Evolutionary conservation across 441 rosid species (phyloP).

Genomic region (Melastoma candidum): DNA sequence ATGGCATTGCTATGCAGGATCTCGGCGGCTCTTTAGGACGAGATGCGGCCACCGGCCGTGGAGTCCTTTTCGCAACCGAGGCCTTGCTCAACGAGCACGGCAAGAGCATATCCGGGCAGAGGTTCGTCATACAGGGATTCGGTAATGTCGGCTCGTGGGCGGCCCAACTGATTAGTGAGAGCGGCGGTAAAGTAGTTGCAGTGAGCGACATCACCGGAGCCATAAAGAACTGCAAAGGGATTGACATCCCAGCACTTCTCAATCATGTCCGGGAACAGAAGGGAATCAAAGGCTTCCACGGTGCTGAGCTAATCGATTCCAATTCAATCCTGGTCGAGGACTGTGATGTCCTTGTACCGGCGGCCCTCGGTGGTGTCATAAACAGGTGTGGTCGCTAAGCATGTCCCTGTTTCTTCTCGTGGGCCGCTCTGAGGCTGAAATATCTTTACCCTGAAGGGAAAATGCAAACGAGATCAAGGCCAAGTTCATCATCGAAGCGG

Average conservation of each 20-base stretch:
- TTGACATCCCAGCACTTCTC: constrained; percentile 30
- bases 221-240: constrained; percentile 41
- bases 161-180: constrained; percentile 39
- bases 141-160: constrained; percentile 74
- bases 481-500: constrained; percentile 56
- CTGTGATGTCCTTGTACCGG: constrained; percentile 53
- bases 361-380: constrained; percentile 60
- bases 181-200: constrained; percentile 48
- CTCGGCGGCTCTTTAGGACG: constrained; percentile 72
- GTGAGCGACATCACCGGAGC: constrained; percentile 56
- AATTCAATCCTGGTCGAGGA: constrained; percentile 39
- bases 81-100: constrained; percentile 51
- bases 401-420: neutral
- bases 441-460: constrained; percentile 21
- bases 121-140: constrained; percentile 51
- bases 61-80: constrained; percentile 52
- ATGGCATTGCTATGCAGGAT: constrained; percentile 22
- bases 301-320: constrained; percentile 29
- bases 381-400: constrained; percentile 26
- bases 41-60: constrained; percentile 66
- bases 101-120: constrained; percentile 37
- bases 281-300: constrained; percentile 41
- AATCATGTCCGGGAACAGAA: constrained; percentile 25
- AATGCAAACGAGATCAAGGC: constrained; percentile 60
- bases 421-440: neutral